Base-by-base conservation (phyloP, 148 eudicot genomes). In the Mesembryanthemum crystallinum region DNA sequence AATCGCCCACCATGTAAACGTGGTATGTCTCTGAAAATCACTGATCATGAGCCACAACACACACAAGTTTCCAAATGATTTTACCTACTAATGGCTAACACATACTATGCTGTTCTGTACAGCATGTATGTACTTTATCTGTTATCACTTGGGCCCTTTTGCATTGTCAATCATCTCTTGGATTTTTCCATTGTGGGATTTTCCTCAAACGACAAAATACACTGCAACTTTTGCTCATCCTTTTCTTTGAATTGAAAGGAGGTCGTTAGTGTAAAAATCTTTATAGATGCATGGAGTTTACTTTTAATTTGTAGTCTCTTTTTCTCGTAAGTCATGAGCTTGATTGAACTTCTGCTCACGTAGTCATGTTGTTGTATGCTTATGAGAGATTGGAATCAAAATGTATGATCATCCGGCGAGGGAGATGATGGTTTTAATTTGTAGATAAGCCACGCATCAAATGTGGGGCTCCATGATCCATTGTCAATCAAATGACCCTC, bases 1-100 rank as follows among this genome's bases (percentile, higher is more conserved):
- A 67, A 24, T 13, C 49, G 37, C 30, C 67, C 25, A n/a, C 25
- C 62, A 78, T 39, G n/a, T 73, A 79, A 57, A 79, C 78, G 47
- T 79, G 82, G 55, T 11, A 62, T 79, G 82, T 79, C 43, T 61
- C 39, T 20, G 28, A 23, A n/a, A 60, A 35, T 35, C 39, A 2
- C 39, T 2, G 39, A 35, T n/a, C n/a, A n/a, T n/a, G n/a, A n/a
- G n/a, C n/a, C n/a, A n/a, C n/a, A n/a, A n/a, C n/a, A n/a, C n/a
- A 49, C 73, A 57, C 73, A 73, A 79, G 73, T 32, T 49, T 68
- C 78, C 74, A 60, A 79, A 52, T 67, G 73, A 52, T 51, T 51
- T 73, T 69, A 25, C 69, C 33, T 45, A 45, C 33, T 45, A 45
- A 45, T 13, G 49, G 14, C 55, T 60, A 74, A 65, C 49, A 27